Evolutionary conservation across 2,329 filamentous ascomycete species (phyloP).

Genomic region (Botrytis tulipae): DNA sequence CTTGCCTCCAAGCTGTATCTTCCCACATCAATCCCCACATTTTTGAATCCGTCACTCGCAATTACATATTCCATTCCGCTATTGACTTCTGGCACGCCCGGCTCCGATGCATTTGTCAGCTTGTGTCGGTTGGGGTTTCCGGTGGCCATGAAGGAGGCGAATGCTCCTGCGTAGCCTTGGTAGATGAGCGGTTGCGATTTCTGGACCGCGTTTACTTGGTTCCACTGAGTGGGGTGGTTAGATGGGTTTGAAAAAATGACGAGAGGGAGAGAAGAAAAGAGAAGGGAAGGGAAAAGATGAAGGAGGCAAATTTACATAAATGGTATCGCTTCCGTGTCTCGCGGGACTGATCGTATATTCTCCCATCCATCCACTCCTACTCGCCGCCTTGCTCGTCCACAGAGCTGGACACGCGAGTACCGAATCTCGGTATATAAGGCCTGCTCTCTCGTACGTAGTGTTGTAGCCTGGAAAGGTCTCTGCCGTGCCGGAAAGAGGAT

Average conservation of each 20-base stretch:
- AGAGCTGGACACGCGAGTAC: constrained; percentile 57
- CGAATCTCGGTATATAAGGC: constrained; percentile 56
- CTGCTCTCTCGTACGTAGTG: constrained; percentile 51
- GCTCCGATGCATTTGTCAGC: constrained; percentile 45
- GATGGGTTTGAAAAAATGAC: not conserved
- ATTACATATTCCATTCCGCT: constrained; percentile 52
- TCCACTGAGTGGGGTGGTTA: constrained; percentile 47
- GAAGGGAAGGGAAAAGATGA: not conserved
- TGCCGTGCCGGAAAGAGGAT: constrained; percentile 48
- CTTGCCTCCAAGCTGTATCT: constrained; percentile 40
- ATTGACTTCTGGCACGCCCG: constrained; percentile 44
- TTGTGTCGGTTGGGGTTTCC: constrained; percentile 58
- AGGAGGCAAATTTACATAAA: constrained; percentile 45
- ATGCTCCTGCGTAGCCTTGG: constrained; percentile 55
- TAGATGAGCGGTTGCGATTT: constrained; percentile 53
- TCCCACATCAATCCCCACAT: constrained; percentile 42
- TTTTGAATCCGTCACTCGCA: constrained; percentile 34
- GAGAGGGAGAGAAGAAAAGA: not conserved
- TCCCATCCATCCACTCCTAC: constrained; percentile 50
- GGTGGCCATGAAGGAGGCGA: constrained; percentile 59
- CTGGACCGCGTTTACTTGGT: constrained; percentile 53
- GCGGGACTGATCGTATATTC: constrained; percentile 61
- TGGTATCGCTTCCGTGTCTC: constrained; percentile 56
- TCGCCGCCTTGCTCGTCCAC: constrained; percentile 51
- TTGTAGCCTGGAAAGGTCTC: constrained; percentile 48